Conservation (phyloP, 305 asterid genomes). For the Nicotiana rustica region DNA sequence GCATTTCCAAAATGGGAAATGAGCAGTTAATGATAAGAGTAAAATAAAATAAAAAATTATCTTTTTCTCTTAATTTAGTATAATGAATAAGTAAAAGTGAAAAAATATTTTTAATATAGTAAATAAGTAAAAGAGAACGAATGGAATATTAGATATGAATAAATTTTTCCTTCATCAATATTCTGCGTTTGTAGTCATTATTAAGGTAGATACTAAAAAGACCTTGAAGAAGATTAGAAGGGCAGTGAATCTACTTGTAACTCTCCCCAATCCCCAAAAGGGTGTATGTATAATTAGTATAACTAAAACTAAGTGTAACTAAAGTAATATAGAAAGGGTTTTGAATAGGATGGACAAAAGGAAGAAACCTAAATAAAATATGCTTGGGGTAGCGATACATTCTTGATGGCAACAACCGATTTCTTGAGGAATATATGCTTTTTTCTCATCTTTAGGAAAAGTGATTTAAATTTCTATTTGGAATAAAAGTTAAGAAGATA, state of each 20-base stretch:
- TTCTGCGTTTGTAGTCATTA: neutral
- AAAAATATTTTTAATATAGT: too few species aligned
- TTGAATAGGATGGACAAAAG: neutral
- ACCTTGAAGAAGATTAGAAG: neutral
- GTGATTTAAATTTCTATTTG: slow-evolving; percentile 1
- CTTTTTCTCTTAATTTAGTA: too few species aligned
- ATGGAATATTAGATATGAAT: neutral
- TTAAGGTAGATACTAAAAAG: neutral
- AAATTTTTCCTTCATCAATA: neutral
- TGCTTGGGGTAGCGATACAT: neutral
- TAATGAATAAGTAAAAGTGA: too few species aligned
- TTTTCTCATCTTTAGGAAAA: neutral
- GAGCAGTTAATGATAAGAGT: too few species aligned
- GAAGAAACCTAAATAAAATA: neutral
- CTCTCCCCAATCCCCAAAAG: neutral
- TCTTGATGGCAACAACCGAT: neutral
- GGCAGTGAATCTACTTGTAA: neutral
- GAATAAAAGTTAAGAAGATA: neutral
- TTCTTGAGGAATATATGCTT: slow-evolving; percentile 1
- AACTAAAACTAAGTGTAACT: neutral
- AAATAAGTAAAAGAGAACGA: too few species aligned
- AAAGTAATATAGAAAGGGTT: neutral
- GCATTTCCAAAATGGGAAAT: too few species aligned
- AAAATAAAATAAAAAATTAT: too few species aligned
- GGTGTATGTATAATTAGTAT: neutral